phyloP scores from a whole-genome alignment of 2,329 filamentous ascomycete genomes.

The Fusarium devonianum region DNA sequence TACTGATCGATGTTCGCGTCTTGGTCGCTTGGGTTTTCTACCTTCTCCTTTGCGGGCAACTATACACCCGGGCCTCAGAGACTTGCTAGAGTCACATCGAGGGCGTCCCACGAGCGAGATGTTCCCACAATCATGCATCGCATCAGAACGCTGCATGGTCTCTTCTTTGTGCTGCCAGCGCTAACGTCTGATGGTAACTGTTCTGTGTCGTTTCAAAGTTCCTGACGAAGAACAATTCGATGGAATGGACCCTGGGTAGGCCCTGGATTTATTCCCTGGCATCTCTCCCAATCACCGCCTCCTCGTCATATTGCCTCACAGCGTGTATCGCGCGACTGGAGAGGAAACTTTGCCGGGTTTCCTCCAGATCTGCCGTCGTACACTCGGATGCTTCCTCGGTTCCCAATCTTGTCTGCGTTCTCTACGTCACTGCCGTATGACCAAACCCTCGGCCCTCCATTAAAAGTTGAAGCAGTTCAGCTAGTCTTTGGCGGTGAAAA shows the following conservation, averaged over 20 bases:
- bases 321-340: conserved; percentile 26
- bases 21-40: background rate
- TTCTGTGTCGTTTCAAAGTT: conserved; percentile 15
- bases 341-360: conserved; percentile 18
- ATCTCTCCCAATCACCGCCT: conserved; percentile 7
- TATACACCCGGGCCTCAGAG: background rate
- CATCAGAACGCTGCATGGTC: conserved; percentile 25
- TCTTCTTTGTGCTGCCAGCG: conserved; percentile 23
- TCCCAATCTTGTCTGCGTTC: conserved; percentile 9
- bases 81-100: conserved; percentile 5
- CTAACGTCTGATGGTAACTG: conserved; percentile 21
- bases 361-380: conserved; percentile 32
- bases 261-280: conserved; percentile 5
- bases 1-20: background rate
- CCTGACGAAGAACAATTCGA: conserved; percentile 5
- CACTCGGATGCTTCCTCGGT: conserved; percentile 23
- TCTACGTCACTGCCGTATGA: conserved; percentile 28
- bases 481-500: background rate
- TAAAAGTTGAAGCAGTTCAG: background rate
- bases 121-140: conserved; percentile 31
- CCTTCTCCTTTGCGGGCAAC: background rate
- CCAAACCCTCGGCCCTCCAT: conserved; percentile 4
- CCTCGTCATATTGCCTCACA: conserved; percentile 20
- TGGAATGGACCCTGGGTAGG: conserved; percentile 4
- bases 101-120: conserved; percentile 9